Evolutionary conservation across 371 early-diverging fungal species (phyloP).

Genomic region (Mortierella sp.): DNA sequence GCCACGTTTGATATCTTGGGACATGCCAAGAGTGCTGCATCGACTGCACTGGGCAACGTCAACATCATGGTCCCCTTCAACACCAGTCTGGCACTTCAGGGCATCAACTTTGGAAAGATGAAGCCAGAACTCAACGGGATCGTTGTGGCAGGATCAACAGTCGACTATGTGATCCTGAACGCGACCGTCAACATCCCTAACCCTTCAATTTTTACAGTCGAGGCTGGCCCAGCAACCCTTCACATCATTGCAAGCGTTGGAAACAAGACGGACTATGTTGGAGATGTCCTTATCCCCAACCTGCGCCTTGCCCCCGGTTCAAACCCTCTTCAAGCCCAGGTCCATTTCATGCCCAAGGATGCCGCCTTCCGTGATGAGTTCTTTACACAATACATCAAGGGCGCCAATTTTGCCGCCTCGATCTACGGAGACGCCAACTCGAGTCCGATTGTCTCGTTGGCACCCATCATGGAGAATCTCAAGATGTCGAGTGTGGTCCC

Average conservation of each 20-base stretch:
- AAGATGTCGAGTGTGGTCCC: conserved; percentile 32
- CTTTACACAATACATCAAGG: conserved; percentile 32
- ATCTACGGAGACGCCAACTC: conserved; percentile 36
- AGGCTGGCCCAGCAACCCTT: conserved; percentile 29
- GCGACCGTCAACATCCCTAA: conserved; percentile 40
- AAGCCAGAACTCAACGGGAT: conserved; percentile 20
- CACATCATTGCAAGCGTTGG: conserved; percentile 17
- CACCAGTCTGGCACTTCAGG: conserved; percentile 25
- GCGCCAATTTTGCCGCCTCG: conserved; percentile 26
- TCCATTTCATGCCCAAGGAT: conserved; percentile 33
- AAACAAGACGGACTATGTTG: conserved; percentile 25
- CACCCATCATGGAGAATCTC: conserved; percentile 24
- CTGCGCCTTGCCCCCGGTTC: conserved; percentile 33
- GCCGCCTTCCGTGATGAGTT: conserved; percentile 25
- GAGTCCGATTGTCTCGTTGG: conserved; percentile 28
- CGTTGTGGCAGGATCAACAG: conserved; percentile 22
- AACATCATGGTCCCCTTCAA: conserved; percentile 47
- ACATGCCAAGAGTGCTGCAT: conserved; percentile 24
- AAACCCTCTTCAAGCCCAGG: conserved; percentile 18
- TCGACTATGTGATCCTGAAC: conserved; percentile 30
- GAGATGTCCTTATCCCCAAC: conserved; percentile 29
- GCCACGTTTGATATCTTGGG: conserved; percentile 26
- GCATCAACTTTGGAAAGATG: conserved; percentile 33
- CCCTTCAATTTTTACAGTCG: conserved; percentile 42
- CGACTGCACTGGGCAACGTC: conserved; percentile 32